phyloP scores from a whole-genome alignment of 2,329 filamentous ascomycete species.

The Ascochyta pisi region DNA sequence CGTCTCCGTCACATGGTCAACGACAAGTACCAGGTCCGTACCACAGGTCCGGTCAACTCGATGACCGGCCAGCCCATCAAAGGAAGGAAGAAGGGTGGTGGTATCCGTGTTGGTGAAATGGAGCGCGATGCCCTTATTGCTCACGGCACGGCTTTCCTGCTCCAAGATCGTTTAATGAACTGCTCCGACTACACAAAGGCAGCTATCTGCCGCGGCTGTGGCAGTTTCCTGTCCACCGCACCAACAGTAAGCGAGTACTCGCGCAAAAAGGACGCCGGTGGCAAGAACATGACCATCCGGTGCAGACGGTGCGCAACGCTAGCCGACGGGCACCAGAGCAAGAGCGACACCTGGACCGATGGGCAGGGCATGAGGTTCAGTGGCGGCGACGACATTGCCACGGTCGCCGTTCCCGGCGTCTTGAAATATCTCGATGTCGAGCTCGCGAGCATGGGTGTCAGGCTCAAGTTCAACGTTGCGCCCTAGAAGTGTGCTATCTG shows the following conservation, averaged over 20 bases:
- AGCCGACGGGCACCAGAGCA: conserved; percentile 57
- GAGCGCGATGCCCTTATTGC: conserved; percentile 94
- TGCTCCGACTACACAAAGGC: conserved; percentile 92
- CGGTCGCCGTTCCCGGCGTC: conserved; percentile 91
- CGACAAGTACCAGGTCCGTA: conserved; percentile 98
- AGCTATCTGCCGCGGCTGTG: conserved; percentile 88
- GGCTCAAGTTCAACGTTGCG: conserved; percentile 86
- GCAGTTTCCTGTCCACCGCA: conserved; percentile 88
- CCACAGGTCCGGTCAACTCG: conserved; percentile 88
- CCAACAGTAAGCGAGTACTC: conserved; percentile 68
- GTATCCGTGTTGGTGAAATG: conserved; percentile 99
- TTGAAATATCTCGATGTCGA: conserved; percentile 94
- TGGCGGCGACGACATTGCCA: conserved; percentile 87
- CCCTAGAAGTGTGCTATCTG: conserved; percentile 39
- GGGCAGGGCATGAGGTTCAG: conserved; percentile 82
- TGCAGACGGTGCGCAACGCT: conserved; percentile 78
- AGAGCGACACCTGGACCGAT: conserved; percentile 86
- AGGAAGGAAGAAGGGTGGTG: conserved; percentile 92
- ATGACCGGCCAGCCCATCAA: conserved; percentile 97
- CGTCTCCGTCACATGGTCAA: conserved; percentile 99
- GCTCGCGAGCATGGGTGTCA: conserved; percentile 93
- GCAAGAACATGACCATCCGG: conserved; percentile 73
- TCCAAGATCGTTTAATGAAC: conserved; percentile 96
- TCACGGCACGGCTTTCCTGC: conserved; percentile 91
- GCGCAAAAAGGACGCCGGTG: conserved; percentile 66